Conservation (phyloP, 2,329 filamentous ascomycete genomes). For the Exophiala phaeomuriformis region DNA sequence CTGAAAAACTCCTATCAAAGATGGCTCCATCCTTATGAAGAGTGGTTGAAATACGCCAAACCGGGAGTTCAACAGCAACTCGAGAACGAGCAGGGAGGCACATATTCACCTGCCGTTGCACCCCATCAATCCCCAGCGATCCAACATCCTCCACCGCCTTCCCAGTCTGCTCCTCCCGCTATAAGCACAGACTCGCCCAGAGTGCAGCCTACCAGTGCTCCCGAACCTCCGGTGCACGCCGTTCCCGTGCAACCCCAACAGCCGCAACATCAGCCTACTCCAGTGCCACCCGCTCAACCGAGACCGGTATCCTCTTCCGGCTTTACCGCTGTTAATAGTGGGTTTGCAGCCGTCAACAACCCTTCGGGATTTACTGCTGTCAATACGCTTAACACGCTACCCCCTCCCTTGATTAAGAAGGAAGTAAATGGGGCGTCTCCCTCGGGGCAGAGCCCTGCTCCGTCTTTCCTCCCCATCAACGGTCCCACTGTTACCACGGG, state of each 20-base stretch:
- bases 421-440: slow-evolving; percentile 49
- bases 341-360: slow-evolving; percentile 56
- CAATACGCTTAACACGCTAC: slow-evolving; percentile 37
- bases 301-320: slow-evolving; percentile 41
- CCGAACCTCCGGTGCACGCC: slow-evolving; percentile 8
- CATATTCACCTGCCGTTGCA: slow-evolving; percentile 60
- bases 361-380: slow-evolving; percentile 39
- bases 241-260: slow-evolving; percentile 24
- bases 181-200: slow-evolving; percentile 40
- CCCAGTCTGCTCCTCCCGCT: slow-evolving; percentile 32
- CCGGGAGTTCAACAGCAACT: slow-evolving; percentile 94
- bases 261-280: slow-evolving; percentile 32
- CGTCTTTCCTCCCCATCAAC: slow-evolving; percentile 53
- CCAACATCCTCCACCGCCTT: slow-evolving; percentile 41
- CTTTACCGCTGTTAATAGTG: slow-evolving; percentile 66
- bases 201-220: slow-evolving; percentile 37
- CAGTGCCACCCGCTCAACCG: slow-evolving; percentile 31
- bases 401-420: slow-evolving; percentile 37
- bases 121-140: slow-evolving; percentile 69
- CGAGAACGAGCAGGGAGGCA: slow-evolving; percentile 86
- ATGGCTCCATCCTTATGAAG: slow-evolving; percentile 95
- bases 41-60: slow-evolving; percentile 83
- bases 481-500: slow-evolving; percentile 26
- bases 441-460: slow-evolving; percentile 50
- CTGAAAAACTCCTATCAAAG: slow-evolving; percentile 97